A percentile compares a stretch with the other conserved stretches of the same genome.
Evolutionary conservation across 768 basidiomycete species (phyloP).

Genomic region (Favolaschia claudopus): DNA sequence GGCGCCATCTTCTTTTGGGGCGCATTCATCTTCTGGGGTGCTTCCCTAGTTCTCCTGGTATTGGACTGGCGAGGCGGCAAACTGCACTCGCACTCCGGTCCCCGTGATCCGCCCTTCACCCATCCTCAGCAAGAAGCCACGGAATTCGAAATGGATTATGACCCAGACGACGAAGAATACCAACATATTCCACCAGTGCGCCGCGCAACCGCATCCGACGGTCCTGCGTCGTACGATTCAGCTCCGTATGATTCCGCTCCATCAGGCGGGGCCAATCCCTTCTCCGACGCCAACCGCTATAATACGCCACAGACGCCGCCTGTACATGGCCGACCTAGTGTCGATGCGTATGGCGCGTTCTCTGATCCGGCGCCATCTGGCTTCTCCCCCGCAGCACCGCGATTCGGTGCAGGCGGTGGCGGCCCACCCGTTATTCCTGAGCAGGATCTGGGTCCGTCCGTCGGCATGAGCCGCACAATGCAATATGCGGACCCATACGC

Average conservation of each 20-base stretch:
- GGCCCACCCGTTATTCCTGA: constrained; percentile 49
- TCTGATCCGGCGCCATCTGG: constrained; percentile 86
- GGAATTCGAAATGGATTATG: constrained; percentile 56
- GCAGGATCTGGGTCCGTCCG: constrained; percentile 51
- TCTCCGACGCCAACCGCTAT: constrained; percentile 63
- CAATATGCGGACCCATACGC: constrained; percentile 92
- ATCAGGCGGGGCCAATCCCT: constrained; percentile 48
- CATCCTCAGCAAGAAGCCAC: constrained; percentile 54
- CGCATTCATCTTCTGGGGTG: constrained; percentile 80
- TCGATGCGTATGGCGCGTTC: constrained; percentile 92
- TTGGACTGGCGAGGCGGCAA: constrained; percentile 81
- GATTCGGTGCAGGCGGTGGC: constrained; percentile 33
- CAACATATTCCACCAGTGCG: constrained; percentile 54
- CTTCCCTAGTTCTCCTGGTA: constrained; percentile 69
- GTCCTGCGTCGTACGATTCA: constrained; percentile 38
- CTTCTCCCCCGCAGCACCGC: constrained; percentile 51
- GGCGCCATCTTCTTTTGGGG: constrained; percentile 92
- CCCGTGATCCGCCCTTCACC: constrained; percentile 80
- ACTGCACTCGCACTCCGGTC: constrained; percentile 50
- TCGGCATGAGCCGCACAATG: constrained; percentile 85
- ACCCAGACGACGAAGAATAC: constrained; percentile 65
- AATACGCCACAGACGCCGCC: constrained; percentile 39
- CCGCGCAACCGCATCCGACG: constrained; percentile 29
- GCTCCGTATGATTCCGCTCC: constrained; percentile 32
- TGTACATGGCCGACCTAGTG: constrained; percentile 62